Evolutionary conservation across 306 rosid species (phyloP), one percentile per base, ranked within the genome.

Genomic region (Oxytropis ochrocephala): DNA sequence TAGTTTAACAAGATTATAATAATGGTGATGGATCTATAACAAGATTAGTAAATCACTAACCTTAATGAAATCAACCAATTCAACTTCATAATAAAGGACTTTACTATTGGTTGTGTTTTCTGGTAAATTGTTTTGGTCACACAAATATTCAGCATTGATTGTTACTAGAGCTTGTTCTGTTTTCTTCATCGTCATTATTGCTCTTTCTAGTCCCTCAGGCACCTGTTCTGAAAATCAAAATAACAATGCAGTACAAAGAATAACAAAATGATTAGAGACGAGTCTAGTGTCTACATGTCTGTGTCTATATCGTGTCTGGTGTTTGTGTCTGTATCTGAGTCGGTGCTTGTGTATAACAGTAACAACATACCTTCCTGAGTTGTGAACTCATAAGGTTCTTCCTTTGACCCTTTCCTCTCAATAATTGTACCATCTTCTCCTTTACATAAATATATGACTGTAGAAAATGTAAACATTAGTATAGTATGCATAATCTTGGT

Each of bases 181-280:
- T 61, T 79, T 86, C 50, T 63, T 86, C 95, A 88, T 88, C 4
- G 91, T 84, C 84, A 80, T 73, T 69, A 88, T 84, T 70, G 91
- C 89, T 75, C 71, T 82, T 35, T 86, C 95, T 47, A 88, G 71
- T 49, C 85, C 87, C 71, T 82, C 89, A 18, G 66, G 75, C 27
- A 74, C 70, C 47, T 82, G 89, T 38, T 79, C 91, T 88, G 86
- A 35, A 73, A 72, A 78, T 56, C 14, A 27, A 72, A 19, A 53
- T 29, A 16, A 61, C 17, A 75, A 64, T 38, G 42, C 12, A 51
- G 6, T 29, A 14, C 38, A 59, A 36, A 55, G 17, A 35, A 68
- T 64, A n/a, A n/a, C n/a, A n/a, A n/a, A n/a, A n/a, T n/a, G n/a
- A n/a, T n/a, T n/a, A n/a, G n/a, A n/a, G n/a, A n/a, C n/a, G n/a